Evolutionary conservation across 352 stramenopile genomes (phyloP), one percentile per base, ranked within the genome.

Genomic region (Pythium periplocum): DNA sequence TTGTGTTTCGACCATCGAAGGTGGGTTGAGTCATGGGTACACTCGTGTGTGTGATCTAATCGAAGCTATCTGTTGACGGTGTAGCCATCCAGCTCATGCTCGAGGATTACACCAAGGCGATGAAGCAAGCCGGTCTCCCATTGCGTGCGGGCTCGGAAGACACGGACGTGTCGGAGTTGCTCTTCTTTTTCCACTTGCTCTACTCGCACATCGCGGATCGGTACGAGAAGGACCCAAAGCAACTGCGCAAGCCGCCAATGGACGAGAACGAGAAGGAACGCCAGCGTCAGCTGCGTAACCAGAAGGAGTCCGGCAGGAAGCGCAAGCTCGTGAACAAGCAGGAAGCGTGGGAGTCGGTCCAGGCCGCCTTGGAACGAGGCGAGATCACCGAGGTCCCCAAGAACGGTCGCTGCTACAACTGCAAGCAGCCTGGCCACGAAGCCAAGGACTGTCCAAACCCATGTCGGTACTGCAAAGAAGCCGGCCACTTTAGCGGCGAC

Each of bases 1-100:
- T 12, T 95, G 84, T 34, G 80, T 95, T n/a, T 95, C 84, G 6
- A 95, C 84, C 0, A 95, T 95, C 58, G 84, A 95, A 95, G 84
- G 84, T 90, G 39, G n/a, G 56, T 50, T 4, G 35, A 3, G n/a
- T 35, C 17, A 57, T 42, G 12, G 31, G 30, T 50, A 10, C 9
- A 4, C 2, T 26, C 36, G 6, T 38, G 40, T 39, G 31, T 30
- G 12, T 8, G 33, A 9, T 12, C 4, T 58, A 26, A 36, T 52
- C 7, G 11, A 46, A 7, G 37, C 37, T 67, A 12, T 12, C 12
- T 42, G 7, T 12, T 12, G 7, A 42, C 12, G n/a, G 33, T 58
- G 26, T 43, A 94, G 82, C 84, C 11, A 90, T 95, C 39, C 66
- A 95, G 43, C 50, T 95, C 17, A 86, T 92, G 80, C 73, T 95